Base-by-base conservation (phyloP, 78 protist genomes). In the Cavenderia fasciculata region DNA sequence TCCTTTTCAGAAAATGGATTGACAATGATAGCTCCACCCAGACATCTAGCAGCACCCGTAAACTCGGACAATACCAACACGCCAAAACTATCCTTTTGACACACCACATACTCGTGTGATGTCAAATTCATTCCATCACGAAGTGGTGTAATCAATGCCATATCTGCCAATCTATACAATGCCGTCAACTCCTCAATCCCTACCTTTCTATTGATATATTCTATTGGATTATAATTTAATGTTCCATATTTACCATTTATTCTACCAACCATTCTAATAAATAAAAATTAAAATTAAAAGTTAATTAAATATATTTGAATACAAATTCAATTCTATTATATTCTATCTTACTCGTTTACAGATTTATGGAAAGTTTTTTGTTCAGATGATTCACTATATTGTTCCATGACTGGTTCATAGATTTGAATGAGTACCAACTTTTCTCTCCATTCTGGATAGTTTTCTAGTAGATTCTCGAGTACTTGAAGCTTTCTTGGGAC, bases 51-150 rank as follows among this genome's bases (percentile, higher is more conserved):
- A 21, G 95, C 86, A 38, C 96, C 95, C 38, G 96, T 89, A 54
- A 94, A 88, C 44, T 94, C 96, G 14, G 62, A 29, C 29, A 94
- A 52, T 10, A 94, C 84, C 23, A 96, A 66, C 18, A 76, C 93
- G 7, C 94, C 96, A 51, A 70, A 33, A 40, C 2, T 49, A 71
- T 87, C 93, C 47, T 87, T 75, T 54, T 93, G 96, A 23, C 86
- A 73, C 12, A 76, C 78, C n/a, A 87, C 91, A 47, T 74, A 86
- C 31, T 94, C 94, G 62, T 89, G 91, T 27, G 86, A 63, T 8
- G 86, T 61, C 40, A 94, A 44, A 61, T 84, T 88, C 85, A 94
- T 63, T 11, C 98, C 98, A 46, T 96, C 98, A 1, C 98, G 79
- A 19, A 96, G 61, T 52, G 97, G 95, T 19, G 98, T 94, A 47